Evolutionary conservation across 1,284 basidiomycete species (phyloP).

Genomic region (Porphyrellus sp.): DNA sequence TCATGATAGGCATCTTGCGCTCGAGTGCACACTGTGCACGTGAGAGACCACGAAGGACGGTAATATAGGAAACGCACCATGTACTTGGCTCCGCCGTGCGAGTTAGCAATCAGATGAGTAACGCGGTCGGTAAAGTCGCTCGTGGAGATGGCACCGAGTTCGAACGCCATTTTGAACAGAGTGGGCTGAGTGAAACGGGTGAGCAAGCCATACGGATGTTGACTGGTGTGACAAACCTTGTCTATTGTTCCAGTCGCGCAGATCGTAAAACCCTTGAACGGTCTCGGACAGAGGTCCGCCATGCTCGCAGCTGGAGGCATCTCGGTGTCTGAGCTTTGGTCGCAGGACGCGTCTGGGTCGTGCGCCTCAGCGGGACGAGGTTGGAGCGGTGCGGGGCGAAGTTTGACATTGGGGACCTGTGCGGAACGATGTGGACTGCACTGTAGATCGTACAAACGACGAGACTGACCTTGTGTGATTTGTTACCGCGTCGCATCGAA

Average conservation of each 20-base stretch:
- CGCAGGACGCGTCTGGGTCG: conserved; percentile 17
- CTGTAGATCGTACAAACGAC: not conserved
- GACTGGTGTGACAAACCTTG: conserved; percentile 45
- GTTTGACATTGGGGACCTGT: conserved; percentile 74
- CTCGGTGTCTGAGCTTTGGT: conserved; percentile 31
- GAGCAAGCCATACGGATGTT: not conserved
- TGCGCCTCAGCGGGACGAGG: conserved; percentile 2
- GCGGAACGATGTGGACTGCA: not conserved
- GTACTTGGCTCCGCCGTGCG: conserved; percentile 77
- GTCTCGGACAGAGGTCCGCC: conserved; percentile 57
- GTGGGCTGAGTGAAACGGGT: conserved; percentile 43
- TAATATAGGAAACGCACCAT: conserved; percentile 38
- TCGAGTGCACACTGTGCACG: conserved; percentile 64
- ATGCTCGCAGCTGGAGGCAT: conserved; percentile 36
- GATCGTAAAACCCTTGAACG: conserved; percentile 60
- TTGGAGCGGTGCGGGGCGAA: conserved; percentile 55
- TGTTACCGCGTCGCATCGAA: conserved; percentile 37
- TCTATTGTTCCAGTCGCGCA: conserved; percentile 73
- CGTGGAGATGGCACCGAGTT: conserved; percentile 67
- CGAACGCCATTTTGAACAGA: conserved; percentile 68
- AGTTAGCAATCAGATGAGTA: conserved; percentile 72
- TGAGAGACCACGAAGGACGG: conserved; percentile 6
- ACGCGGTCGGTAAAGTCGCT: conserved; percentile 74
- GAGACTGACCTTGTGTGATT: conserved; percentile 44
- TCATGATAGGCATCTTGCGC: conserved; percentile 70